Conservation (phyloP, 768 basidiomycete species). For the Auriculariales sp. region DNA sequence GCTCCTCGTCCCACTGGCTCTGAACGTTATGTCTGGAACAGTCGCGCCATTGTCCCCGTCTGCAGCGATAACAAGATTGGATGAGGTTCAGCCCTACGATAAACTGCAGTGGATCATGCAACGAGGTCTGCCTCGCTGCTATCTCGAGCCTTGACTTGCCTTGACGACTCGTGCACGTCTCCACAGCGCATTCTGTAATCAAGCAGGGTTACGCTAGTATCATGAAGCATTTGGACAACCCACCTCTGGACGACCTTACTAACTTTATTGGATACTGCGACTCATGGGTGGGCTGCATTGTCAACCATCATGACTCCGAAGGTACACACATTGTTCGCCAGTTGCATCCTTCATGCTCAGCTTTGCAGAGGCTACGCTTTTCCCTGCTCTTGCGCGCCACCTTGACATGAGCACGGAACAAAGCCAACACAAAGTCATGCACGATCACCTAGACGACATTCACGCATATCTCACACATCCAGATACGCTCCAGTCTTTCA, state of each 20-base stretch:
- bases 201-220: constrained; percentile 23
- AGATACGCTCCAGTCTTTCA: constrained; percentile 14
- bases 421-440: constrained; percentile 22
- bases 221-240: constrained; percentile 18
- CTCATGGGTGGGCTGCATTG: constrained; percentile 22
- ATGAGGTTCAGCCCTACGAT: too few relatives aligned
- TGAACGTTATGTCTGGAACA: too few relatives aligned
- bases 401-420: constrained; percentile 24
- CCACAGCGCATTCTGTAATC: too few relatives aligned
- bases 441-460: constrained; percentile 15
- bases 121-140: too few relatives aligned
- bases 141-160: too few relatives aligned
- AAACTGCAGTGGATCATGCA: too few relatives aligned
- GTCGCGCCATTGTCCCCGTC: too few relatives aligned
- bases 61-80: too few relatives aligned
- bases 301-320: constrained; percentile 22
- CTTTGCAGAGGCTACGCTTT: constrained; percentile 17
- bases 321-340: constrained; percentile 3
- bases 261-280: constrained; percentile 28
- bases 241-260: constrained; percentile 19
- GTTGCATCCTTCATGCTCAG: neutral
- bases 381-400: constrained; percentile 21
- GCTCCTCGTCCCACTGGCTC: too few relatives aligned
- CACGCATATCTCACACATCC: constrained; percentile 12
- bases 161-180: too few relatives aligned